Percentiles rank a stretch among this genome's conserved stretches.
Conservation (phyloP, 129 eudicot genomes). For the Chrysanthemum makinoi region DNA sequence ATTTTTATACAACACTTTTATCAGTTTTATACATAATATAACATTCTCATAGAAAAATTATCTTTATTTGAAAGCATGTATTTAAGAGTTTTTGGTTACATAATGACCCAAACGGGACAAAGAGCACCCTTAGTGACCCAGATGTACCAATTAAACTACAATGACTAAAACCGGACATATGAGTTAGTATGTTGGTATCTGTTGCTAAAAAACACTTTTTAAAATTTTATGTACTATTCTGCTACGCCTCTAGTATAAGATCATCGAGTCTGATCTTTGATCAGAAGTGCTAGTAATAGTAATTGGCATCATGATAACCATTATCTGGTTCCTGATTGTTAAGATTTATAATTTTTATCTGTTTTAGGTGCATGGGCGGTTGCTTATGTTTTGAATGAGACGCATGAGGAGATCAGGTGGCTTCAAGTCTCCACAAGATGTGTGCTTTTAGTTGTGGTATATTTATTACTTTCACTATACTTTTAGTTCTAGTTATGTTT, state of each 20-base stretch:
- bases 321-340: conserved; percentile 11
- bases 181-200: too few species aligned
- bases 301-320: background rate
- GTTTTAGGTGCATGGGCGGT: conserved; percentile 65
- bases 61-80: too few species aligned
- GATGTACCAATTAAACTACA: too few species aligned
- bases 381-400: conserved; percentile 70
- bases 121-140: too few species aligned
- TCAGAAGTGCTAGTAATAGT: conserved; percentile 1
- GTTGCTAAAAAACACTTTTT: too few species aligned
- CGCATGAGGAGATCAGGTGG: conserved; percentile 63
- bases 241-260: background rate
- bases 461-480: conserved; percentile 22
- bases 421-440: conserved; percentile 79
- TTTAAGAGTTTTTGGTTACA: too few species aligned
- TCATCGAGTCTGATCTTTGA: background rate
- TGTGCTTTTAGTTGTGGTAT: conserved; percentile 56
- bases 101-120: too few species aligned
- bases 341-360: conserved; percentile 20
- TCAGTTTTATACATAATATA: too few species aligned
- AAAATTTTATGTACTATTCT: background rate
- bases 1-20: too few species aligned
- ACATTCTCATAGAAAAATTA: too few species aligned
- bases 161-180: too few species aligned
- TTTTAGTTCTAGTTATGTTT: background rate